phyloP scores from a whole-genome alignment of 2,329 filamentous ascomycete species.

The Didymella sp. region DNA sequence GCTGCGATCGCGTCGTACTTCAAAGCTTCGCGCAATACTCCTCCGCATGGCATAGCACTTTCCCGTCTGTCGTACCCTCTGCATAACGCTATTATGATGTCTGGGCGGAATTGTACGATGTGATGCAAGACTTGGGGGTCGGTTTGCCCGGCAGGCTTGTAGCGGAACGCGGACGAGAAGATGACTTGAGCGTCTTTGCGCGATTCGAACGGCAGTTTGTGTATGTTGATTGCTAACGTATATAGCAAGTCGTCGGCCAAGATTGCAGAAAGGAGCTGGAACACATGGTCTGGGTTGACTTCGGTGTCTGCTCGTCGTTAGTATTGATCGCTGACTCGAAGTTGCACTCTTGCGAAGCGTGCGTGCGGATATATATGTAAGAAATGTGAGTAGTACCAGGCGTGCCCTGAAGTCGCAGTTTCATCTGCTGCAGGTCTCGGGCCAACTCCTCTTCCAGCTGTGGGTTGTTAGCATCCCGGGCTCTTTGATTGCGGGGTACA shows the following conservation, averaged over 20 bases:
- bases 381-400: slow-evolving; percentile 66
- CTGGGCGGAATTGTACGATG: slow-evolving; percentile 83
- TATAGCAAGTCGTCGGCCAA: slow-evolving; percentile 90
- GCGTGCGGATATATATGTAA: background rate
- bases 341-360: background rate
- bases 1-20: slow-evolving; percentile 92
- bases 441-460: slow-evolving; percentile 86
- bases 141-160: slow-evolving; percentile 73
- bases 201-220: slow-evolving; percentile 90
- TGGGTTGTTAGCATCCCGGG: slow-evolving; percentile 26
- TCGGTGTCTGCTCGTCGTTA: slow-evolving; percentile 74
- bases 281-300: slow-evolving; percentile 84
- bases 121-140: slow-evolving; percentile 88
- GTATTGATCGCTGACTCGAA: background rate
- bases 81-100: slow-evolving; percentile 87
- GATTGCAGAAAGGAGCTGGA: slow-evolving; percentile 81
- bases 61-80: slow-evolving; percentile 89
- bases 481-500: slow-evolving; percentile 8
- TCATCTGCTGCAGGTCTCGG: slow-evolving; percentile 88
- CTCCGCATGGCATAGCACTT: slow-evolving; percentile 89
- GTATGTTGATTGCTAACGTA: slow-evolving; percentile 80
- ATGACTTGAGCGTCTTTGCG: slow-evolving; percentile 95
- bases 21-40: slow-evolving; percentile 84
- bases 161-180: slow-evolving; percentile 93
- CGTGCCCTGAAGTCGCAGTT: slow-evolving; percentile 89